Percentiles rank a stretch among this genome's conserved stretches.
Conservation (phyloP, 305 asterid species). For the Andrographis paniculata region DNA sequence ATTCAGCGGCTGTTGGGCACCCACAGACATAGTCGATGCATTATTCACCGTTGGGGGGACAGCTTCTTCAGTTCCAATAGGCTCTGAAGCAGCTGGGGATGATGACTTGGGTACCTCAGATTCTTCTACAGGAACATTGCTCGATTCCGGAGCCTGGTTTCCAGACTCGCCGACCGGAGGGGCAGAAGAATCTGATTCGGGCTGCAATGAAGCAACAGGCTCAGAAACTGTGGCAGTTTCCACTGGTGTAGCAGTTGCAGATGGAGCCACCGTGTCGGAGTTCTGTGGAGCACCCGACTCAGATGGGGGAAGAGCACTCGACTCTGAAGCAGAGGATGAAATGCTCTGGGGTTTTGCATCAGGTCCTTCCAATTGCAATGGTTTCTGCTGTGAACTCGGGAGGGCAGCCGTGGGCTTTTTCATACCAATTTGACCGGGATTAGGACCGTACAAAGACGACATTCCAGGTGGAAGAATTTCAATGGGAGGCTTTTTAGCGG, state of each 20-base stretch:
- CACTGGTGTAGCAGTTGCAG: constrained; percentile 19
- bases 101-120: constrained; percentile 23
- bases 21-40: constrained; percentile 10
- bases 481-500: constrained; percentile 90
- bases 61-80: constrained; percentile 25
- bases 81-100: constrained; percentile 27
- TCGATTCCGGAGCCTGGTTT: constrained; percentile 22
- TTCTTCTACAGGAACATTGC: constrained; percentile 28
- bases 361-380: constrained; percentile 59
- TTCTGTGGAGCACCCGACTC: constrained; percentile 26
- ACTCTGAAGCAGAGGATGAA: constrained; percentile 25
- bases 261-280: constrained; percentile 11
- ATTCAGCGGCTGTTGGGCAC: constrained; percentile 24
- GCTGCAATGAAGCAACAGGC: constrained; percentile 16
- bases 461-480: constrained; percentile 93
- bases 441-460: constrained; percentile 88
- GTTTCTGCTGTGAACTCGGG: constrained; percentile 55
- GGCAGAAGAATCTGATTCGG: constrained; percentile 27
- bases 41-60: constrained; percentile 26
- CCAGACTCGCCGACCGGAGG: constrained; percentile 26
- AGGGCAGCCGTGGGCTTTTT: constrained; percentile 42
- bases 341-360: constrained; percentile 13
- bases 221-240: constrained; percentile 22
- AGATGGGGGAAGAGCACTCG: constrained; percentile 20
- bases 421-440: constrained; percentile 56